Percentiles rank a stretch among this genome's conserved stretches.
These are phyloP conservation scores for Carex parvula DNA, from an alignment of 176 grass and related monocot species.

Conservation along the genomic window DNA sequence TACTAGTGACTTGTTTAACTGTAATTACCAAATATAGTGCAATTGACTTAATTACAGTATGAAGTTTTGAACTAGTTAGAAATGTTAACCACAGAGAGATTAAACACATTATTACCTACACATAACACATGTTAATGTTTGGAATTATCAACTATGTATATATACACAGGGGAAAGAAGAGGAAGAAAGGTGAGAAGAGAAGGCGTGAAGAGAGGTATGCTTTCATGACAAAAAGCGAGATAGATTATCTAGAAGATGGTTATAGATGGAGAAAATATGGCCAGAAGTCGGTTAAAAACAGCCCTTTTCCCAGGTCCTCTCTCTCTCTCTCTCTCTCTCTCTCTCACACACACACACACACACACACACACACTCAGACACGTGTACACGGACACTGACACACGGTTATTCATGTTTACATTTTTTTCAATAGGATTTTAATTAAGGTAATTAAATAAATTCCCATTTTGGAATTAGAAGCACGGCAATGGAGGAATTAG, in stretches of 20 bases:
- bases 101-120: not conserved
- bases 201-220: slow-evolving; percentile 59
- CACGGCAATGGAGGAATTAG: not conserved
- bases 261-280: slow-evolving; percentile 89
- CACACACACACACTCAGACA: not conserved
- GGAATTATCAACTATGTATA: not conserved
- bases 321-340: not conserved
- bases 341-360: no score
- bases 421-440: not conserved
- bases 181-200: slow-evolving; percentile 60
- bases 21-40: not conserved
- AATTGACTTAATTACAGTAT: not conserved
- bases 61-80: not conserved
- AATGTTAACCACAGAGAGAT: not conserved
- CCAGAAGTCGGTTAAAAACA: slow-evolving; percentile 86
- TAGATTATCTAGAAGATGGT: slow-evolving; percentile 63
- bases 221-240: slow-evolving; percentile 84
- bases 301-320: slow-evolving; percentile 56
- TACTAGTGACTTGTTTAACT: not conserved
- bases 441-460: not conserved
- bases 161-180: not conserved
- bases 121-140: not conserved
- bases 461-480: not conserved
- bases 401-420: no score
- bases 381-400: not conserved